Evolutionary conservation across 2,329 filamentous ascomycete species (phyloP).

Genomic region (Neofusicoccum kwambonambiense): DNA sequence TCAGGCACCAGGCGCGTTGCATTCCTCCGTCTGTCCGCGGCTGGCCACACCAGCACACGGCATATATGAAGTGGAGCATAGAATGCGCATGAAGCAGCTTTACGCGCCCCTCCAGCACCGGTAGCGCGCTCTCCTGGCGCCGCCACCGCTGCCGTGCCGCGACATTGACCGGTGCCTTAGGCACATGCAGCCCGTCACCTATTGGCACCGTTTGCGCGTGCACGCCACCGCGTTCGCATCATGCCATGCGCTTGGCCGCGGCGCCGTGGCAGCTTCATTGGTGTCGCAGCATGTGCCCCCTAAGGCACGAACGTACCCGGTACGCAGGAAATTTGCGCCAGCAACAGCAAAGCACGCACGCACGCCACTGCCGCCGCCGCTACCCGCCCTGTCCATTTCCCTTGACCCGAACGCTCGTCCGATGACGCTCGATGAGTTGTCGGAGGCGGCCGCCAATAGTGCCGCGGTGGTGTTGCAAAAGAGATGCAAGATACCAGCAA

Average conservation of each 20-base stretch:
- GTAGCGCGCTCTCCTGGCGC: neutral
- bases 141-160: too few species aligned
- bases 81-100: neutral
- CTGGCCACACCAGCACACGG: conserved; percentile 1
- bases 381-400: neutral
- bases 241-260: conserved; percentile 1
- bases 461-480: neutral
- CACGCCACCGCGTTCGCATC: neutral
- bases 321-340: neutral
- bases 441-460: conserved; percentile 5
- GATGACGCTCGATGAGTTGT: conserved; percentile 7
- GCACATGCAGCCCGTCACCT: neutral
- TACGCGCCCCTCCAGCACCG: neutral
- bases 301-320: neutral
- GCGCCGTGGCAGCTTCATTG: neutral
- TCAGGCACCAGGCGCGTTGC: neutral
- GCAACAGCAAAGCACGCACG: neutral
- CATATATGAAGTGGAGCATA: conserved; percentile 10
- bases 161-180: conserved; percentile 3
- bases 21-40: neutral
- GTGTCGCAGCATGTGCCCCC: conserved; percentile 8
- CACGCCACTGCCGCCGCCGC: neutral
- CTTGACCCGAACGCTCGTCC: neutral
- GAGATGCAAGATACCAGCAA: neutral
- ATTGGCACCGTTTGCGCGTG: neutral